These are phyloP conservation scores for Xylariaceae sp. DNA, from an alignment of 2,329 filamentous ascomycete species.

Conservation along the genomic window DNA sequence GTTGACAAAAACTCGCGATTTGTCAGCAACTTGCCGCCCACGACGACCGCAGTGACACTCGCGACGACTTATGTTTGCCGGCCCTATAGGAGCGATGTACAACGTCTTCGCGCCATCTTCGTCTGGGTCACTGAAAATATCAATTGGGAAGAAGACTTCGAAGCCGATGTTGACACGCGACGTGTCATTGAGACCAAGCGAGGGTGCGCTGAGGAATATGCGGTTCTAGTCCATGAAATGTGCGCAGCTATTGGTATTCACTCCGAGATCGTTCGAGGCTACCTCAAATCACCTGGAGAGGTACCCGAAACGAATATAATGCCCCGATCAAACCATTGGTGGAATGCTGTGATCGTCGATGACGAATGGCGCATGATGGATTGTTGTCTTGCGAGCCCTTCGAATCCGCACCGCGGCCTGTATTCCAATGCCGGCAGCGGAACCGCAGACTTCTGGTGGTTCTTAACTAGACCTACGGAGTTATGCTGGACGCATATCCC, in stretches of 20 bases:
- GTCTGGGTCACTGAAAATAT: slow-evolving; percentile 97
- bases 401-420: slow-evolving; percentile 71
- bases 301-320: slow-evolving; percentile 73
- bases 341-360: slow-evolving; percentile 92
- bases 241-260: slow-evolving; percentile 83
- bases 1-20: slow-evolving; percentile 97
- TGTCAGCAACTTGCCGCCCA: slow-evolving; percentile 74
- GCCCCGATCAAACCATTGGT: slow-evolving; percentile 92
- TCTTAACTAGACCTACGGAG: slow-evolving; percentile 82
- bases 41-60: slow-evolving; percentile 74
- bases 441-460: slow-evolving; percentile 84
- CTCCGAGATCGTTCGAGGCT: slow-evolving; percentile 82
- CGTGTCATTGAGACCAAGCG: slow-evolving; percentile 80
- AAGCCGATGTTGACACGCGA: slow-evolving; percentile 76
- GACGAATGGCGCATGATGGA: slow-evolving; percentile 97
- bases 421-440: slow-evolving; percentile 71
- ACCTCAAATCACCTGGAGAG: slow-evolving; percentile 87
- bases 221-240: slow-evolving; percentile 86
- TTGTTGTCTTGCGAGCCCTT: slow-evolving; percentile 85
- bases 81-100: slow-evolving; percentile 90
- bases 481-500: slow-evolving; percentile 96
- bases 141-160: slow-evolving; percentile 91
- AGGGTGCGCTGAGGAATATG: slow-evolving; percentile 85
- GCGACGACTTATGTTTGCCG: slow-evolving; percentile 91
- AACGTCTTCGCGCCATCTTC: slow-evolving; percentile 89